phyloP scores from a whole-genome alignment of 257 asterid species.

The Orobanche coerulescens region DNA sequence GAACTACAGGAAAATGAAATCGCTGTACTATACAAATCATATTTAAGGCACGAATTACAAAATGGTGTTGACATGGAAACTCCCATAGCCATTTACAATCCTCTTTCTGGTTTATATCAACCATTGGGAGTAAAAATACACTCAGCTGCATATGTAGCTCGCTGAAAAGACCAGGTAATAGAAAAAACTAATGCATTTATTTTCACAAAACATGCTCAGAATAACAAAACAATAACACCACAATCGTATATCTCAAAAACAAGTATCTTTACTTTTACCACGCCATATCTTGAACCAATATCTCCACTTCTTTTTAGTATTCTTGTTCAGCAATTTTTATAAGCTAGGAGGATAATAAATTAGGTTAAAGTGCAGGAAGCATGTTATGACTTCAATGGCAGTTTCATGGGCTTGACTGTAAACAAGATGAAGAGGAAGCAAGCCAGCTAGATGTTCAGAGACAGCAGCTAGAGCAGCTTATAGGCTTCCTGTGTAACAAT shows the following conservation, averaged over 20 bases:
- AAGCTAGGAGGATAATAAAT: conserved; percentile 16
- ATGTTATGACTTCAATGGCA: conserved; percentile 69
- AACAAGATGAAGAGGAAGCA: conserved; percentile 96
- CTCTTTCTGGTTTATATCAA: too few relatives aligned
- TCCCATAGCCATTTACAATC: too few relatives aligned
- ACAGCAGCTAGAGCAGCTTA: conserved; percentile 93
- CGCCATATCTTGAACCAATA: conserved; percentile 1
- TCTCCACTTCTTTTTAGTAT: neutral
- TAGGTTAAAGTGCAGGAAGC: conserved; percentile 11
- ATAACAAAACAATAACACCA: neutral
- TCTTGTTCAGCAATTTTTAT: neutral
- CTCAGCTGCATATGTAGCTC: neutral
- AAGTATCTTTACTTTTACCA: neutral
- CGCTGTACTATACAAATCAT: too few relatives aligned
- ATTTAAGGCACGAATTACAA: too few relatives aligned
- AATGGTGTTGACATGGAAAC: too few relatives aligned
- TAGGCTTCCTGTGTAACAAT: conserved; percentile 66
- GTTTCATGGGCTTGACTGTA: conserved; percentile 94
- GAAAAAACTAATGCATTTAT: neutral
- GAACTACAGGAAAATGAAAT: too few relatives aligned
- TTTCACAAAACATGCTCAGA: neutral
- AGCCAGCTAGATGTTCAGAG: conserved; percentile 88
- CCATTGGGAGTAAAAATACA: too few relatives aligned
- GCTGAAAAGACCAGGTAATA: neutral
- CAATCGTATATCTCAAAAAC: neutral